Evolutionary conservation across 192 early-diverging fungal genomes (phyloP).

Genomic region (Coemansia asiatica): DNA sequence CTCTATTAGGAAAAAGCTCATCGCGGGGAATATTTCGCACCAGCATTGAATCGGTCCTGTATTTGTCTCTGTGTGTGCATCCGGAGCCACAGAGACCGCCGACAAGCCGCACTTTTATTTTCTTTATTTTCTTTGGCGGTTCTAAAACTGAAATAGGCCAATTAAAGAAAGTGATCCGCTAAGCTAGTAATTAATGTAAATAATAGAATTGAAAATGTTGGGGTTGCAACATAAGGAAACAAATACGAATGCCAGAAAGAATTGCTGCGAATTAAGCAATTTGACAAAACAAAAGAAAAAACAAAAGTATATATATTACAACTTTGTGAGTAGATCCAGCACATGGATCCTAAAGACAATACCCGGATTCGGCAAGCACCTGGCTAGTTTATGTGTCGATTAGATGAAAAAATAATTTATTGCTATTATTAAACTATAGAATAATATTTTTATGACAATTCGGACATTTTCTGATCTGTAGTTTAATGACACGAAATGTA

Average conservation of each 20-base stretch:
- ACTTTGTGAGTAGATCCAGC: too few species aligned
- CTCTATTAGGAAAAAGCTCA: background rate
- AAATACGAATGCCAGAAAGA: background rate
- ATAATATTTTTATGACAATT: too few species aligned
- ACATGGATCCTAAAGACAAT: too few species aligned
- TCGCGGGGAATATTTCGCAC: background rate
- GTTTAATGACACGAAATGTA: too few species aligned
- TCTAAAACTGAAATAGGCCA: background rate
- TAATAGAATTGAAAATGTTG: background rate
- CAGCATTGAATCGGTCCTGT: background rate
- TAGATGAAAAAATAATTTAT: too few species aligned
- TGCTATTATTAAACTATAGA: too few species aligned
- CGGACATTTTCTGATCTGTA: too few species aligned
- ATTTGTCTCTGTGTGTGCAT: background rate
- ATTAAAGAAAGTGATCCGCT: background rate
- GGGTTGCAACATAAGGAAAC: background rate
- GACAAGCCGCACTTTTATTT: background rate
- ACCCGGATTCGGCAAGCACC: too few species aligned
- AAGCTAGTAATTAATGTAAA: background rate
- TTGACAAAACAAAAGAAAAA: too few species aligned
- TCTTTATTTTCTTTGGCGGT: background rate
- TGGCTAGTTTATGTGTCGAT: too few species aligned
- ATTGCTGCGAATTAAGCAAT: background rate
- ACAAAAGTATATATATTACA: too few species aligned
- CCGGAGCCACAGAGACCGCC: slow-evolving; percentile 8